These are phyloP conservation scores for Rosa lucieae DNA, from an alignment of 306 rosid genomes.

Conservation along the genomic window DNA sequence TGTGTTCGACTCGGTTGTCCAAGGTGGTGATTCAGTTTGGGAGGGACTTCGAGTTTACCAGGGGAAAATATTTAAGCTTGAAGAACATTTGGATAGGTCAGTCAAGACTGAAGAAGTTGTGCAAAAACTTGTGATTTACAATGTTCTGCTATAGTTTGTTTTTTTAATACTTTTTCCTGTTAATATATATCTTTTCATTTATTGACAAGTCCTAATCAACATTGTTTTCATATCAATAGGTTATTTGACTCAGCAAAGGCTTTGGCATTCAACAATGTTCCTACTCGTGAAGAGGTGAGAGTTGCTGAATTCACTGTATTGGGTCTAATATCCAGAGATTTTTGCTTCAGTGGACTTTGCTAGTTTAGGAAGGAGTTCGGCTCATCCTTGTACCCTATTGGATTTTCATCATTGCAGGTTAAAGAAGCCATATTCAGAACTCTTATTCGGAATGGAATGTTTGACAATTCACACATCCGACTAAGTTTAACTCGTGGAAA, in stretches of 20 bases:
- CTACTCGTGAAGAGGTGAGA: conserved; percentile 65
- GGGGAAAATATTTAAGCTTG: conserved; percentile 82
- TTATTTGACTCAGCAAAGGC: conserved; percentile 89
- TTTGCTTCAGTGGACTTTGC: conserved; percentile 1
- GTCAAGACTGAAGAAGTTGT: conserved; percentile 20
- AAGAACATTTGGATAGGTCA: conserved; percentile 85
- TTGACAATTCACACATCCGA: conserved; percentile 74
- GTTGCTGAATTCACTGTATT: conserved; percentile 13
- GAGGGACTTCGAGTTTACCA: conserved; percentile 83
- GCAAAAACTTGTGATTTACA: background rate
- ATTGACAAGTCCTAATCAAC: too few relatives aligned
- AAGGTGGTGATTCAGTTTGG: conserved; percentile 96
- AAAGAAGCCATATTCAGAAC: conserved; percentile 81
- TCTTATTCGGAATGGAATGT: conserved; percentile 78
- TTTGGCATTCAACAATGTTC: conserved; percentile 76
- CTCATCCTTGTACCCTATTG: conserved; percentile 14
- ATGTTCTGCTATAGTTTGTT: background rate
- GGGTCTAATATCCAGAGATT: conserved; percentile 13
- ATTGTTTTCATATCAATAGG: conserved; percentile 37
- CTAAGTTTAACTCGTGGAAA: conserved; percentile 79
- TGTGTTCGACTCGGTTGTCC: conserved; percentile 85
- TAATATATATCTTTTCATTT: background rate
- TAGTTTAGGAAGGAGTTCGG: conserved; percentile 8
- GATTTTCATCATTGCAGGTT: conserved; percentile 46
- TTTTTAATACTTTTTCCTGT: too few relatives aligned